phyloP scores from a whole-genome alignment of 1,284 basidiomycete genomes.

The Salmacisia buchloeana region DNA sequence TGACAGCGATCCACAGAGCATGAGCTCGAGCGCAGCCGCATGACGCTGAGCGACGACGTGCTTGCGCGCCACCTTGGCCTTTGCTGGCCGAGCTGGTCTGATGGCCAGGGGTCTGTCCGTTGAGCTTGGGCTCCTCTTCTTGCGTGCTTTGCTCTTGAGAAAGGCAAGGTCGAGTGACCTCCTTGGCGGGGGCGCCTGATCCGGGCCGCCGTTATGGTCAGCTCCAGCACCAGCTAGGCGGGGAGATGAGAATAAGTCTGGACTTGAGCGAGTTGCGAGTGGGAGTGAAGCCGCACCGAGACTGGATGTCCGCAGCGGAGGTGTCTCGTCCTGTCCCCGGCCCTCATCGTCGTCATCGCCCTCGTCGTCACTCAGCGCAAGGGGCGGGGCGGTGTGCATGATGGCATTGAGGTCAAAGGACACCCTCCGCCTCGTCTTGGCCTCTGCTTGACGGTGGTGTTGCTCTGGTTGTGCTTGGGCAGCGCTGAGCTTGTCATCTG shows the following conservation, averaged over 20 bases:
- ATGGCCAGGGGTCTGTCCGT: too few species aligned
- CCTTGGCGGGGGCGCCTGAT: too few species aligned
- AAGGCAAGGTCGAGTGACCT: too few species aligned
- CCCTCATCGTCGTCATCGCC: background rate
- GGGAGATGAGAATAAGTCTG: background rate
- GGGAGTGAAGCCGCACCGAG: background rate
- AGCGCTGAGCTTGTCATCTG: background rate
- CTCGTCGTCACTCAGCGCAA: background rate
- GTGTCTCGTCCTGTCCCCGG: background rate
- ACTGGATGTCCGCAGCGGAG: background rate
- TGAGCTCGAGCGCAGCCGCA: conserved; percentile 6
- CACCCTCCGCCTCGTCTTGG: background rate
- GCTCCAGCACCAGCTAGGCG: background rate
- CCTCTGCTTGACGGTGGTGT: background rate
- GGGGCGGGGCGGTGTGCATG: background rate
- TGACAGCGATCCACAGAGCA: conserved; percentile 7
- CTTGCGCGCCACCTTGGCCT: conserved; percentile 1
- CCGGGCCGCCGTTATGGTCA: background rate
- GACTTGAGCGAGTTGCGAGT: background rate
- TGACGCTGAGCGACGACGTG: background rate
- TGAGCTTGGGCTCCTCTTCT: background rate
- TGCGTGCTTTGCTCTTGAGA: background rate
- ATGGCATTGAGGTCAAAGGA: conserved; percentile 7
- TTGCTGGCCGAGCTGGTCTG: background rate
- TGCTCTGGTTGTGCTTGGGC: background rate